Evolutionary conservation across 2,329 filamentous ascomycete species (phyloP).

Genomic region (Helotiales sp.): DNA sequence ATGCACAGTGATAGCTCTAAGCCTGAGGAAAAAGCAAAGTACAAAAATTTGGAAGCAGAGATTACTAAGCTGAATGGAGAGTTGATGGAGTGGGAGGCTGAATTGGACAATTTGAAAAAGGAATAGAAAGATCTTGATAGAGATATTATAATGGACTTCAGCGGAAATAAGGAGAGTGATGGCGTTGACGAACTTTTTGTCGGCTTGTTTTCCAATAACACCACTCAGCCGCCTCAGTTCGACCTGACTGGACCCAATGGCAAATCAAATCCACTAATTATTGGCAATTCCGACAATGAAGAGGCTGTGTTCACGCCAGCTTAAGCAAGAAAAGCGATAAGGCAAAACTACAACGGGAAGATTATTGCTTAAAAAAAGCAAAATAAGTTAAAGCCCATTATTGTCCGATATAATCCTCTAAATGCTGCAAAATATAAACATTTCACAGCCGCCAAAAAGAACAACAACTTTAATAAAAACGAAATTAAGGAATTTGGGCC

Average conservation of each 20-base stretch:
- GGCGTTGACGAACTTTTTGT: background rate
- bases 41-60: background rate
- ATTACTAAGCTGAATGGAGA: background rate
- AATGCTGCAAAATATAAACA: constrained; percentile 3
- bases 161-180: background rate
- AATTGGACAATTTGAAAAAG: background rate
- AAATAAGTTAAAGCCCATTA: background rate
- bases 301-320: constrained; percentile 2
- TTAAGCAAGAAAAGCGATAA: background rate
- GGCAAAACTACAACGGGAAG: background rate
- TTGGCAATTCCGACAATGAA: background rate
- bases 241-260: background rate
- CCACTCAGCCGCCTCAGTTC: background rate
- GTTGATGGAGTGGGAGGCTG: background rate
- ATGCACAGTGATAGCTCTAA: background rate
- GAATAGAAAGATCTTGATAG: background rate
- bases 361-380: background rate
- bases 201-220: background rate
- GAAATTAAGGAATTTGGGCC: background rate
- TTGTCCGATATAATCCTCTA: background rate
- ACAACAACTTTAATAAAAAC: background rate
- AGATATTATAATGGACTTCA: too few relatives aligned
- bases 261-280: background rate
- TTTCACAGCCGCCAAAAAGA: background rate
- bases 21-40: background rate